These are phyloP conservation scores for Plasmodium cynomolgi DNA, from an alignment of 169 alveolate genomes.

Conservation along the genomic window DNA sequence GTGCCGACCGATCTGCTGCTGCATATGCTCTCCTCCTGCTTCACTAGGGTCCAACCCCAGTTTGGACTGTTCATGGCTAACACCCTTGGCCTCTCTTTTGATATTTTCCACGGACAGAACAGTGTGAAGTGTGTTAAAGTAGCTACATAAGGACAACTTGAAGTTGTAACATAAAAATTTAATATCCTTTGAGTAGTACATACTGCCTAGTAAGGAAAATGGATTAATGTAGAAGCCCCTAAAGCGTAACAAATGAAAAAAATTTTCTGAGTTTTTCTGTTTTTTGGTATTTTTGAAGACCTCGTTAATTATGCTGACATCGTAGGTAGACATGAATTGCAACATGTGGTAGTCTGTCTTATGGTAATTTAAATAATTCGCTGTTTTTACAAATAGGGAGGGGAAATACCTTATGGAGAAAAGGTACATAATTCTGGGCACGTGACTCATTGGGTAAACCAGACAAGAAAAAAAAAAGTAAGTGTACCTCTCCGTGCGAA, in stretches of 20 bases:
- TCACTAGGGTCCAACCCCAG: not conserved
- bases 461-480: constrained; percentile 57
- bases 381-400: constrained; percentile 43
- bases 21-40: not conserved
- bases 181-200: constrained; percentile 30
- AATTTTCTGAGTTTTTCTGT: not conserved
- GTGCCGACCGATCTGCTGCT: too few relatives aligned
- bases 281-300: constrained; percentile 1
- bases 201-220: constrained; percentile 55
- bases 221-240: constrained; percentile 42
- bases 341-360: constrained; percentile 13
- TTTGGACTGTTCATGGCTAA: not conserved
- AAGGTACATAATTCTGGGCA: constrained; percentile 37
- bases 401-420: constrained; percentile 56
- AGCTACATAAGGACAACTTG: not conserved
- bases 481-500: constrained; percentile 16
- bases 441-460: not conserved
- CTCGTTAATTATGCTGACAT: not conserved
- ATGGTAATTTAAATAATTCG: constrained; percentile 23
- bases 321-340: not conserved
- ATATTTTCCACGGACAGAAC: constrained; percentile 6
- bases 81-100: not conserved
- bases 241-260: constrained; percentile 30
- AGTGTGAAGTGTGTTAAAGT: constrained; percentile 45
- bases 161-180: constrained; percentile 10